These are phyloP conservation scores for Turritis glabra DNA, from an alignment of 345 rosid species.

Conservation along the genomic window DNA sequence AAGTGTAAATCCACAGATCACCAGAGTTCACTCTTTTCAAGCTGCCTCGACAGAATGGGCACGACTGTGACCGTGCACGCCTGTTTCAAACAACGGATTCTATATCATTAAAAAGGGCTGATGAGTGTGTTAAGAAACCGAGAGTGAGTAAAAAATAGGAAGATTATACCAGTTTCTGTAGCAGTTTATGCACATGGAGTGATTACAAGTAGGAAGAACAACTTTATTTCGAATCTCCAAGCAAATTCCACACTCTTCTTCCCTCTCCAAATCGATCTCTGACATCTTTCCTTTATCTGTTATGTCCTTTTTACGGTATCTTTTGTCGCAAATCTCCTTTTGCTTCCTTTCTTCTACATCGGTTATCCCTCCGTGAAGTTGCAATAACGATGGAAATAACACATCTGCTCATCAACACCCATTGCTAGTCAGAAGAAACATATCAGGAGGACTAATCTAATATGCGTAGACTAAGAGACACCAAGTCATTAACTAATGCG, in stretches of 20 bases:
- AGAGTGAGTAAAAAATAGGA: neutral
- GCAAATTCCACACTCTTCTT: constrained; percentile 95
- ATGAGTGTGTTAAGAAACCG: neutral
- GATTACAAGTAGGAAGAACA: constrained; percentile 80
- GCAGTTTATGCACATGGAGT: constrained; percentile 81
- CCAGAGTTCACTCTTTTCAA: constrained; percentile 73
- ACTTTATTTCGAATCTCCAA: constrained; percentile 71
- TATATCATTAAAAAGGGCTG: neutral
- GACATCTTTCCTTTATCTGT: constrained; percentile 67
- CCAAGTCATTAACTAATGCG: too few species aligned
- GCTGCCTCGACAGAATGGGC: constrained; percentile 89
- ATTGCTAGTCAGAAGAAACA: neutral
- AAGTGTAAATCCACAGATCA: constrained; percentile 78
- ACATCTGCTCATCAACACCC: constrained; percentile 53
- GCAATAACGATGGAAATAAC: constrained; percentile 83
- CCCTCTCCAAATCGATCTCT: constrained; percentile 78
- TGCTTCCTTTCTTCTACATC: constrained; percentile 83
- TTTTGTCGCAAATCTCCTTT: constrained; percentile 58
- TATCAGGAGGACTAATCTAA: neutral
- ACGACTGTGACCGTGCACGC: constrained; percentile 74
- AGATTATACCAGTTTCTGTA: constrained; percentile 66
- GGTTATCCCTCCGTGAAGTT: constrained; percentile 73
- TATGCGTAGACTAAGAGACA: neutral
- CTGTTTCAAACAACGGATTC: constrained; percentile 35
- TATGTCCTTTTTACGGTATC: constrained; percentile 52